A percentile compares a stretch with the other conserved stretches of the same genome.
phyloP scores from a whole-genome alignment of 345 rosid species.

The Conringia planisiliqua region DNA sequence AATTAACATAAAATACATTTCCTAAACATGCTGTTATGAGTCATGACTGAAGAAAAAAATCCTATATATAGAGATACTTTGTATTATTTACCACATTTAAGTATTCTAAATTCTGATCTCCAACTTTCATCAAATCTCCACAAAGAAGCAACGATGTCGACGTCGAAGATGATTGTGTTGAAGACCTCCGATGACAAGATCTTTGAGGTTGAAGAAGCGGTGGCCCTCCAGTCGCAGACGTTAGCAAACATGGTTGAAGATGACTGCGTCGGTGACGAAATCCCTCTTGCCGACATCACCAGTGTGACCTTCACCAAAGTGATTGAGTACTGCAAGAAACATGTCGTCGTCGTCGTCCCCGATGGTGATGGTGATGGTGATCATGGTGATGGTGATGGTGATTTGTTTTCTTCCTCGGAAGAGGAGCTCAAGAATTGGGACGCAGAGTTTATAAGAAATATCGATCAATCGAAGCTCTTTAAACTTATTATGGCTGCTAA shows the following conservation, averaged over 20 bases:
- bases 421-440: neutral
- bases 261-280: neutral
- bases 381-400: too few relatives aligned
- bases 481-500: neutral
- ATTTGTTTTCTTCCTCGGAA: neutral
- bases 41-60: too few relatives aligned
- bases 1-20: too few relatives aligned
- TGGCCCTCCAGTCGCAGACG: neutral
- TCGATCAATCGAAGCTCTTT: neutral
- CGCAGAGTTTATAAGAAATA: neutral
- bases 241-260: neutral
- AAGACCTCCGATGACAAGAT: neutral
- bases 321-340: conserved; percentile 12
- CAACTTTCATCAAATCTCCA: too few relatives aligned
- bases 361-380: neutral
- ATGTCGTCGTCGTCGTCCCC: neutral
- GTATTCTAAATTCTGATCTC: too few relatives aligned
- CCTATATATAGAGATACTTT: too few relatives aligned
- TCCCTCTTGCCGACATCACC: neutral
- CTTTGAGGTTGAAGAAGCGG: conserved; percentile 5
- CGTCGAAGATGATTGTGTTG: neutral
- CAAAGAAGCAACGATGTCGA: neutral
- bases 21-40: too few relatives aligned
- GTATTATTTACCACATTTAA: too few relatives aligned
- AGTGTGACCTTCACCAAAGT: neutral